Base-by-base conservation (phyloP, 78 protist genomes). In the Dictyostelium firmibasis region DNA sequence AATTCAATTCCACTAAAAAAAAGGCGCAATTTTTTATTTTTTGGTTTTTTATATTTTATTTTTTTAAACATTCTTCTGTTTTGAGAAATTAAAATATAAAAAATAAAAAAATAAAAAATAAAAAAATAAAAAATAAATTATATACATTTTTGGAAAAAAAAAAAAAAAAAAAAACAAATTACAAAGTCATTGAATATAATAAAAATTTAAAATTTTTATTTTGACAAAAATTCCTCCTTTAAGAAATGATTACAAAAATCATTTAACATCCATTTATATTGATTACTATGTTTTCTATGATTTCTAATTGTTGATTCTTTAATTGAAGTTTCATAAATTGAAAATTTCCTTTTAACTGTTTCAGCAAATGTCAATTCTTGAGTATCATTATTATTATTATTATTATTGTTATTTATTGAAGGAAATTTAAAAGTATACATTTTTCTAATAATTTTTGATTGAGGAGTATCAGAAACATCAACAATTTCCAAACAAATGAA, bases 241-340 rank as follows among this genome's bases (percentile, higher is more conserved):
- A 62, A 31, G 33, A 62, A 89, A 76, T 89, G 94, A 64, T 89
- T 70, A 89, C 94, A 89, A 81, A 89, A 89, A 69, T 89, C 94
- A 89, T 69, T 81, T 25, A 89, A 69, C 94, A 89, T 81, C 86
- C 86, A 81, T 81, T 89, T 89, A 70, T 89, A 89, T 69, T 35
- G 86, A 44, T 78, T 47, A 16, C 84, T 75, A 50, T 89, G 94
- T 81, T 89, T 89, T 29, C 94, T 53, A 69, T 89, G 94, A 33
- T 78, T 57, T 47, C 44, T 43, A 7, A 70, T 29, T 10, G 78
- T 89, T n/a, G 94, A 89, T 1, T 89, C 94, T 69, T 89, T 89
- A 57, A 81, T 78, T 47, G 87, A 29, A 25, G 94, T 89, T 81
- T 89, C 94, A 69, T 89, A 89, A 23, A 89, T 89, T 89, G 94